Evolutionary conservation across 768 basidiomycete genomes (phyloP), one percentile per base, ranked within the genome.

Genomic region (Naganishia friedmannii): DNA sequence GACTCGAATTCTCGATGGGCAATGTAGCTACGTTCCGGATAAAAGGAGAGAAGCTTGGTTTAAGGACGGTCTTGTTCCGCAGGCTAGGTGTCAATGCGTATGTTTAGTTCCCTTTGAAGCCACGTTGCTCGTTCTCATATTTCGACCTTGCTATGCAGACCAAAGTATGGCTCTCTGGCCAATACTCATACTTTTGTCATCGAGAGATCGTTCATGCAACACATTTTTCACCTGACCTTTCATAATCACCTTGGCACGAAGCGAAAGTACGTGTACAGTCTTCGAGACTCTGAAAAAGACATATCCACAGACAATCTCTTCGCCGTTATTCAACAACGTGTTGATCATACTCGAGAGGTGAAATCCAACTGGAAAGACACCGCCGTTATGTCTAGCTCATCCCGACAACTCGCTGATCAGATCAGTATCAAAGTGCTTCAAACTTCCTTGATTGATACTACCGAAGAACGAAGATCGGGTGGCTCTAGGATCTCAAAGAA

Each of bases 171-270:
- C 34, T 4, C 6, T 37, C 83, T 98, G 37, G 90, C 93, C 19
- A 83, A 90, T 67, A 92, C 89, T 78, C 88, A 86, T 74, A 84
- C 88, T 6, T 84, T 98, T 75, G 69, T 71, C 13, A 56, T 80
- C 46, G 76, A 77, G 54, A 66, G 79, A n/a, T 88, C 92, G 0
- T 97, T 97, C 83, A 97, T 97, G 95, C 87, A 89, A 70, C 90
- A 97, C 78, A 96, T 94, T 0, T 94, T 98, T 85, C 92, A 96
- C 79, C 82, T 97, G 39, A 88, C 92, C 1, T 97, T 98, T 83
- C 88, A 77, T 42, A 82, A 78, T 67, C 82, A 82, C 65, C 77
- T 83, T 37, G 87, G 88, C 34, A 37, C 12, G 34, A 37, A 37
- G 34, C 34, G 34, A 37, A 37, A 37, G 34, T 37, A 37, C 12